phyloP scores from a whole-genome alignment of 345 rosid species.

The Hibiscus syriacus region DNA sequence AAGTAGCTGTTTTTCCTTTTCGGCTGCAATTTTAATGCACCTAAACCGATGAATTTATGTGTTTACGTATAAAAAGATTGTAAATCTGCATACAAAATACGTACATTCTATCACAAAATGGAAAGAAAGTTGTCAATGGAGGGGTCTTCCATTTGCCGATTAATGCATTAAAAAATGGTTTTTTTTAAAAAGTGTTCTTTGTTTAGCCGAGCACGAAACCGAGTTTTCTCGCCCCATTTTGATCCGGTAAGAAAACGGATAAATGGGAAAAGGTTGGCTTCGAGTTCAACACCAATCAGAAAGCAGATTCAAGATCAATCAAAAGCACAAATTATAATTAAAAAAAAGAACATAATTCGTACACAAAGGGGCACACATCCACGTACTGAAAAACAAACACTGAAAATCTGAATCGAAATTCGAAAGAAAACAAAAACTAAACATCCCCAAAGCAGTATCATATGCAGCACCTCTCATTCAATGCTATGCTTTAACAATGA shows the following conservation, averaged over 20 bases:
- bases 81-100: not conserved
- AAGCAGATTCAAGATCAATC: conserved; percentile 27
- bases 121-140: not conserved
- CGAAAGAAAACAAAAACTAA: conserved; percentile 12
- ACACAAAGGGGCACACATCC: conserved; percentile 19
- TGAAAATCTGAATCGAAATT: conserved; percentile 22
- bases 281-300: conserved; percentile 56
- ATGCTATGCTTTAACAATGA: conserved; percentile 9
- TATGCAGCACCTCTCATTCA: conserved; percentile 21
- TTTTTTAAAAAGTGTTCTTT: conserved; percentile 21
- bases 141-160: conserved; percentile 2
- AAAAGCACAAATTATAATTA: conserved; percentile 13
- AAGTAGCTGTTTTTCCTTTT: conserved; percentile 21
- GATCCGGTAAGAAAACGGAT: conserved; percentile 50
- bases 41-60: conserved; percentile 5
- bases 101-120: not conserved
- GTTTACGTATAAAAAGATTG: conserved; percentile 1
- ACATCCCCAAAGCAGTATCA: conserved; percentile 18
- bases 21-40: conserved; percentile 27
- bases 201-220: conserved; percentile 45
- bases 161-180: conserved; percentile 7
- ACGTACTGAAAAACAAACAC: conserved; percentile 12
- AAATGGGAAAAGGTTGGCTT: conserved; percentile 37
- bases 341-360: not conserved
- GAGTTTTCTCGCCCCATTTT: conserved; percentile 19